A percentile compares a stretch with the other conserved stretches of the same genome.
Conservation (phyloP, 192 early-diverging fungal species). For the Cetraspora pellucida region DNA sequence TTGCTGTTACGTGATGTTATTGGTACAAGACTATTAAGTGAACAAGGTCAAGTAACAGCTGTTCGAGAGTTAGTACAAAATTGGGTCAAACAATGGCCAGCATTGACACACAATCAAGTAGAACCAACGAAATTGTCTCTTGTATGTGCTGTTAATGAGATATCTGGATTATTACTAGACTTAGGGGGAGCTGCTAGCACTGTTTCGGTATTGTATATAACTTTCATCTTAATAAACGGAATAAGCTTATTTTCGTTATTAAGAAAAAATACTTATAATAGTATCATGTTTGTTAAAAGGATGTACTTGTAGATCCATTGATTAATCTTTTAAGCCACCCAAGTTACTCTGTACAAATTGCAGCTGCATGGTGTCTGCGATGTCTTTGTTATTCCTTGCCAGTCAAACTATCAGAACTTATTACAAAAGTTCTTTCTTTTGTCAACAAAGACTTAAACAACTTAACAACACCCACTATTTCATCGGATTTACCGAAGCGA, state of each 20-base stretch:
- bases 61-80: slow-evolving; percentile 61
- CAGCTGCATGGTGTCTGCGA: slow-evolving; percentile 70
- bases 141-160: slow-evolving; percentile 72
- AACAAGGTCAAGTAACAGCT: slow-evolving; percentile 73
- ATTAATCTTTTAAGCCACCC: slow-evolving; percentile 69
- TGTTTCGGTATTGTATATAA: slow-evolving; percentile 47
- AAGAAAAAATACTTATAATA: background rate
- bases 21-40: slow-evolving; percentile 73
- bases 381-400: slow-evolving; percentile 70
- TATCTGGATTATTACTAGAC: slow-evolving; percentile 71
- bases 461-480: slow-evolving; percentile 54
- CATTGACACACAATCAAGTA: slow-evolving; percentile 50
- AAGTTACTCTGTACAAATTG: slow-evolving; percentile 71
- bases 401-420: slow-evolving; percentile 59
- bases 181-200: slow-evolving; percentile 72
- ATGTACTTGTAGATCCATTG: slow-evolving; percentile 68
- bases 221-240: no score
- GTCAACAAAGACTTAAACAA: slow-evolving; percentile 73
- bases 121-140: slow-evolving; percentile 63
- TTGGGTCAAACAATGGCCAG: slow-evolving; percentile 64
- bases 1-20: slow-evolving; percentile 76
- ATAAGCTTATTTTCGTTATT: background rate
- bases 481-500: slow-evolving; percentile 48
- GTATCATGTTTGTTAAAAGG: slow-evolving; percentile 40
- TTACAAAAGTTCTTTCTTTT: slow-evolving; percentile 65